Evolutionary conservation across 1,284 basidiomycete species (phyloP).

Genomic region (Omphalotus olearius): DNA sequence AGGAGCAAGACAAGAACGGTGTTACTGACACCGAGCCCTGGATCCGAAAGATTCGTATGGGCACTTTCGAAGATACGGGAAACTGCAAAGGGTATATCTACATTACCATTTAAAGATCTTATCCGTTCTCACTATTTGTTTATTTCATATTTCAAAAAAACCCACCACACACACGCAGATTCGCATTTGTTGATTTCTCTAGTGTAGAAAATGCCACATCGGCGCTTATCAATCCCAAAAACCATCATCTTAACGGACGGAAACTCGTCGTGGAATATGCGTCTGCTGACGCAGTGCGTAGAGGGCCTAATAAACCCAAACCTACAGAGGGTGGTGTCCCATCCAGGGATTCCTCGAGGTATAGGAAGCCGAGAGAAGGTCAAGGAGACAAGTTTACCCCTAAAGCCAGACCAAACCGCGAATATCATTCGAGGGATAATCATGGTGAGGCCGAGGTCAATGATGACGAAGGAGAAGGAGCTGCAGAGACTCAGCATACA

Average conservation of each 20-base stretch:
- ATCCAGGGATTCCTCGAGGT: neutral
- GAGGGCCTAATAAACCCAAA: constrained; percentile 41
- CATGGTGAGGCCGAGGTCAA: neutral
- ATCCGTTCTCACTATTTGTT: neutral
- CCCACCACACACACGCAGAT: constrained; percentile 62
- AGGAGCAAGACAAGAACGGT: constrained; percentile 23
- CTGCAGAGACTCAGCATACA: neutral
- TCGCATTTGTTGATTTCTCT: constrained; percentile 93
- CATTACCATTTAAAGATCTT: neutral
- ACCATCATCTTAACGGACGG: constrained; percentile 81
- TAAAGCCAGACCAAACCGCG: constrained; percentile 4
- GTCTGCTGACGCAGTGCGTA: constrained; percentile 77
- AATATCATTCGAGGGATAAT: too few relatives aligned
- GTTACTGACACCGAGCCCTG: constrained; percentile 46
- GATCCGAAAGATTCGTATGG: constrained; percentile 88
- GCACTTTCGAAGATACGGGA: constrained; percentile 93
- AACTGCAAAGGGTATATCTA: constrained; percentile 86
- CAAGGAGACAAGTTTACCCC: constrained; percentile 15
- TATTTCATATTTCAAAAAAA: neutral
- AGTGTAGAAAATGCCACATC: constrained; percentile 76
- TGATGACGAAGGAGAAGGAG: constrained; percentile 8
- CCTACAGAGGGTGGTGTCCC: constrained; percentile 20
- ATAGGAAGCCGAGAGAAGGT: constrained; percentile 9
- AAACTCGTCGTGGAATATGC: constrained; percentile 88
- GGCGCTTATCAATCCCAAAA: constrained; percentile 80